Percentiles rank a stretch among this genome's conserved stretches.
phyloP scores from a whole-genome alignment of 306 rosid genomes.

The Begonia peltatifolia region DNA sequence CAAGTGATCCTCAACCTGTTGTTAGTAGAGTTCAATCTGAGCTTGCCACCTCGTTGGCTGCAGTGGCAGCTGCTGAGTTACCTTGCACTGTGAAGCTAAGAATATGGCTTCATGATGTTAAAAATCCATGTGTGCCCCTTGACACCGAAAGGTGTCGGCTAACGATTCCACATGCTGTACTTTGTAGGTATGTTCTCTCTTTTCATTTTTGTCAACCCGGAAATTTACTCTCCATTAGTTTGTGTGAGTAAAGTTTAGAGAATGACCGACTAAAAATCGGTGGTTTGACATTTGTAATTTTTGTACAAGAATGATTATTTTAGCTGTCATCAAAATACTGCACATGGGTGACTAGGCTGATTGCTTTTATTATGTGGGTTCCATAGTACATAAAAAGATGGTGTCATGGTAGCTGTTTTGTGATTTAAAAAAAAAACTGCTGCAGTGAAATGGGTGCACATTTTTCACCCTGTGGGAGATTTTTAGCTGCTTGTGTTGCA shows the following conservation, averaged over 20 bases:
- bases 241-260: too few species aligned
- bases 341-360: too few species aligned
- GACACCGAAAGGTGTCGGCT: constrained; percentile 61
- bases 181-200: constrained; percentile 60
- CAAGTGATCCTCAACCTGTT: constrained; percentile 53
- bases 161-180: constrained; percentile 81
- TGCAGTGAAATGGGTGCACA: constrained; percentile 99
- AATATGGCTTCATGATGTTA: constrained; percentile 81
- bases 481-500: constrained; percentile 97
- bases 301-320: too few species aligned
- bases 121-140: constrained; percentile 60
- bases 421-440: background rate
- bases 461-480: constrained; percentile 96
- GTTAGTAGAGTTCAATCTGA: constrained; percentile 67
- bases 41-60: constrained; percentile 73
- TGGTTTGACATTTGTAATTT: too few species aligned
- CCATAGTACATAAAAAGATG: too few species aligned
- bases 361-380: too few species aligned
- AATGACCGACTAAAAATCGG: too few species aligned
- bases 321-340: too few species aligned
- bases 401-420: background rate
- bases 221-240: too few species aligned
- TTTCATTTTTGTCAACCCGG: too few species aligned
- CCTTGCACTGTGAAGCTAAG: constrained; percentile 96
- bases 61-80: constrained; percentile 82